These are phyloP conservation scores for Vigna radiata DNA, from an alignment of 306 rosid genomes.

Conservation along the genomic window DNA sequence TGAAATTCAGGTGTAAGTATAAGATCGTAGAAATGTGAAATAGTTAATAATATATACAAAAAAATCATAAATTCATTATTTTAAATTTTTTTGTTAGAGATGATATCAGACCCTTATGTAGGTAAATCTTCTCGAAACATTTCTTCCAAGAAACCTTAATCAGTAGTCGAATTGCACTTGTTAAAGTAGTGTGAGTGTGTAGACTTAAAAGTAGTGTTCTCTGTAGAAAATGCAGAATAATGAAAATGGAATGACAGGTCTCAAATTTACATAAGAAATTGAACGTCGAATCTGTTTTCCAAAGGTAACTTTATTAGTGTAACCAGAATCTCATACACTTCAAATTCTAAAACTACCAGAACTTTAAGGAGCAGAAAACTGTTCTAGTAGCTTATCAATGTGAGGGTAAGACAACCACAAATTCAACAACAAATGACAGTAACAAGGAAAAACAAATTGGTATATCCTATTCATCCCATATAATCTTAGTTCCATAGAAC, in stretches of 20 bases:
- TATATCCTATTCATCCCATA: slow-evolving; percentile 8
- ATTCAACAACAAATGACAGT: slow-evolving; percentile 28
- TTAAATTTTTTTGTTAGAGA: too few species aligned
- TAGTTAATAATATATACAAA: too few species aligned
- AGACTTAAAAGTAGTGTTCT: not conserved
- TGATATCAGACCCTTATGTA: too few species aligned
- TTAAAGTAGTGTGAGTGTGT: not conserved
- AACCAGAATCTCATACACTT: not conserved
- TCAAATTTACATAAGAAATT: not conserved
- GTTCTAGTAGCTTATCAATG: slow-evolving; percentile 5
- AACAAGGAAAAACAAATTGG: slow-evolving; percentile 31
- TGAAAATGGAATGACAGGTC: not conserved
- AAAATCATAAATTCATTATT: too few species aligned
- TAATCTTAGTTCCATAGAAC: slow-evolving; percentile 21
- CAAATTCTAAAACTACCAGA: slow-evolving; percentile 11
- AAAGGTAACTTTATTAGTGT: not conserved
- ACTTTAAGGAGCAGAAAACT: not conserved
- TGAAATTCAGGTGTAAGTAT: too few species aligned
- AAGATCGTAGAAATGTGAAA: too few species aligned
- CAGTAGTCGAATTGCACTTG: not conserved
- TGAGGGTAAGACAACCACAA: not conserved
- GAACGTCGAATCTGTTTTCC: not conserved
- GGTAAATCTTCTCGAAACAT: too few species aligned
- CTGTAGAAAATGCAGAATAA: not conserved
- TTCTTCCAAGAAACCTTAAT: not conserved